These are phyloP conservation scores for Cornus controversa DNA, from an alignment of 148 eudicot genomes.

Conservation along the genomic window DNA sequence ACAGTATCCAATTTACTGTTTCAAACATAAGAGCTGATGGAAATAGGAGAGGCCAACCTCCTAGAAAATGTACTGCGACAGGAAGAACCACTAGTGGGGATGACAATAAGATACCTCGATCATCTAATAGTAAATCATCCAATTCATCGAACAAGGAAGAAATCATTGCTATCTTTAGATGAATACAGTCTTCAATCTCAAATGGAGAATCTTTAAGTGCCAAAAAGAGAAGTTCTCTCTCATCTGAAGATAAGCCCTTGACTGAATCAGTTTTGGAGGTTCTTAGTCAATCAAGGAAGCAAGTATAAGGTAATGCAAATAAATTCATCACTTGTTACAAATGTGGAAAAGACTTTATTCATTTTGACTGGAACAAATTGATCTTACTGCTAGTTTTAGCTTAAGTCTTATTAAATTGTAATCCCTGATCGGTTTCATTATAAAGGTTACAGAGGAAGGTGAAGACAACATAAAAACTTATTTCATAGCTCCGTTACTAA, in stretches of 20 bases:
- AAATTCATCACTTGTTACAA: not conserved
- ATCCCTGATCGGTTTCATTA: too few relatives aligned
- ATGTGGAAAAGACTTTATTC: not conserved
- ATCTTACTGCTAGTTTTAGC: too few relatives aligned
- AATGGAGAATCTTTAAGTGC: conserved; percentile 26
- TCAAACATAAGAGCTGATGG: conserved; percentile 27
- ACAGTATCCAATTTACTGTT: conserved; percentile 4
- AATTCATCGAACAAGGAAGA: conserved; percentile 37
- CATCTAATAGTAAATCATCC: conserved; percentile 23
- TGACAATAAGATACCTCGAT: conserved; percentile 25
- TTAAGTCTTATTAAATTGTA: too few relatives aligned
- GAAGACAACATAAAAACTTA: too few relatives aligned
- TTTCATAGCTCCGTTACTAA: too few relatives aligned
- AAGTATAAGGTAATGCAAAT: conserved; percentile 14
- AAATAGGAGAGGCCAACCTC: conserved; percentile 11
- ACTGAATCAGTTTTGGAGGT: conserved; percentile 44
- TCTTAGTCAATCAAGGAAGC: conserved; percentile 40
- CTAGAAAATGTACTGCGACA: conserved; percentile 7
- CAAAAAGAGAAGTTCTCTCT: conserved; percentile 23
- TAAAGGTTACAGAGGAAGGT: too few relatives aligned
- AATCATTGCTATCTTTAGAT: conserved; percentile 50
- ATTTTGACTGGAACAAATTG: too few relatives aligned
- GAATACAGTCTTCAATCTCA: conserved; percentile 49
- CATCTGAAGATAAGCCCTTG: conserved; percentile 30
- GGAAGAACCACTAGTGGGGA: conserved; percentile 23